Conservation (phyloP, 140 eudicot genomes). For the Bidens hawaiensis region DNA sequence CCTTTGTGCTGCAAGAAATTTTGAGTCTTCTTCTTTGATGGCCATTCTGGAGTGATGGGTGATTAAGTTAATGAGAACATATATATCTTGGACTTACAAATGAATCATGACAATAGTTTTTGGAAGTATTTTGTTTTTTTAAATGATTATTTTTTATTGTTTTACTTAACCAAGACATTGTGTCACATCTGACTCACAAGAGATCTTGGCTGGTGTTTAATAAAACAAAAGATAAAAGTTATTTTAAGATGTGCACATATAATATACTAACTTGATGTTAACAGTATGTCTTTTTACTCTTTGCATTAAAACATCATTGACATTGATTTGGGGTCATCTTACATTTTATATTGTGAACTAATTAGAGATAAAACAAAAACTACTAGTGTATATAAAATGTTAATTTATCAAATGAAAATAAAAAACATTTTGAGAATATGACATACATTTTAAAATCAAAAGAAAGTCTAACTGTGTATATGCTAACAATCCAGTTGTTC, state of each 20-base stretch:
- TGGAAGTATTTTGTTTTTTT: slow-evolving; percentile 7
- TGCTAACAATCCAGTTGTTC: neutral
- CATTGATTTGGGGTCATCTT: no score
- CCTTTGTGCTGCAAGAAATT: slow-evolving; percentile 27
- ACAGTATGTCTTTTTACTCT: neutral
- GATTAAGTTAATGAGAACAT: neutral
- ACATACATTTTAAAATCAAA: neutral
- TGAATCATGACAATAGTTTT: neutral
- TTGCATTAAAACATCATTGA: no score
- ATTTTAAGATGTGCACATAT: neutral
- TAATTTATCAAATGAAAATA: no score
- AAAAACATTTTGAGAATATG: no score
- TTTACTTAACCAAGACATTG: neutral
- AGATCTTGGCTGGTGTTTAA: neutral
- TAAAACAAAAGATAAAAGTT: no score
- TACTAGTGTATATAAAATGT: neutral
- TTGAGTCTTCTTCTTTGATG: slow-evolving; percentile 13
- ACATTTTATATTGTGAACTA: no score
- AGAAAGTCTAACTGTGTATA: neutral
- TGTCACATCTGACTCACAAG: neutral
- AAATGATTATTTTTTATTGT: neutral
- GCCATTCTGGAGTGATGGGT: slow-evolving; percentile 8
- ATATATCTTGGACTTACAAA: neutral
- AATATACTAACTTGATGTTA: neutral
- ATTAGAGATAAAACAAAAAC: neutral